Conservation (phyloP, 2,329 filamentous ascomycete species). For the Amphichorda felina region DNA sequence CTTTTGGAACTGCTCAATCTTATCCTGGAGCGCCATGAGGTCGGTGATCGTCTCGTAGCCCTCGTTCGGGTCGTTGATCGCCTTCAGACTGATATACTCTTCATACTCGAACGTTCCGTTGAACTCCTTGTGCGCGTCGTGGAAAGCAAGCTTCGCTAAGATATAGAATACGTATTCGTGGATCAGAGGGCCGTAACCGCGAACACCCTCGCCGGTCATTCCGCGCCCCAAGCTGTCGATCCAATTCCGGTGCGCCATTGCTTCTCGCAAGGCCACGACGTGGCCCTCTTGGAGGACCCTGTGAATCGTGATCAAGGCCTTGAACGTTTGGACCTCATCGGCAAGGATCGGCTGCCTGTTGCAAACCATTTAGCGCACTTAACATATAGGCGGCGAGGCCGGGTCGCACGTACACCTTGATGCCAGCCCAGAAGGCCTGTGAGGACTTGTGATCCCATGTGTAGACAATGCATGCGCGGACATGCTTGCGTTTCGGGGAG, state of each 20-base stretch:
- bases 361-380: not conserved
- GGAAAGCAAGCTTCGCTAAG: slow-evolving; percentile 89
- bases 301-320: slow-evolving; percentile 92
- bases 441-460: slow-evolving; percentile 99
- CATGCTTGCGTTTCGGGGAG: slow-evolving; percentile 76
- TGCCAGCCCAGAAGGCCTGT: slow-evolving; percentile 88
- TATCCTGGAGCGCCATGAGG: slow-evolving; percentile 91
- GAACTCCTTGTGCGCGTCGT: slow-evolving; percentile 93
- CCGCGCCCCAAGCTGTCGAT: slow-evolving; percentile 85
- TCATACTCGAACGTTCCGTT: slow-evolving; percentile 99
- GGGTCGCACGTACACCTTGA: slow-evolving; percentile 71
- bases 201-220: slow-evolving; percentile 69
- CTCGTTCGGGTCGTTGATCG: slow-evolving; percentile 97
- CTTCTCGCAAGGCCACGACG: slow-evolving; percentile 75
- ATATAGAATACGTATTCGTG: slow-evolving; percentile 95
- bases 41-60: slow-evolving; percentile 95
- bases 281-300: slow-evolving; percentile 97
- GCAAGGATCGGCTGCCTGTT: slow-evolving; percentile 87
- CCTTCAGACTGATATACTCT: slow-evolving; percentile 95
- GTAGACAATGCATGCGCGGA: slow-evolving; percentile 94
- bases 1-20: slow-evolving; percentile 98
- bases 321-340: slow-evolving; percentile 98
- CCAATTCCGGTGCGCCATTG: slow-evolving; percentile 80
- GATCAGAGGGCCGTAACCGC: slow-evolving; percentile 86
- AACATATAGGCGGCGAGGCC: not conserved